Conservation (phyloP, 768 basidiomycete genomes). For the Collybia mongolica region DNA sequence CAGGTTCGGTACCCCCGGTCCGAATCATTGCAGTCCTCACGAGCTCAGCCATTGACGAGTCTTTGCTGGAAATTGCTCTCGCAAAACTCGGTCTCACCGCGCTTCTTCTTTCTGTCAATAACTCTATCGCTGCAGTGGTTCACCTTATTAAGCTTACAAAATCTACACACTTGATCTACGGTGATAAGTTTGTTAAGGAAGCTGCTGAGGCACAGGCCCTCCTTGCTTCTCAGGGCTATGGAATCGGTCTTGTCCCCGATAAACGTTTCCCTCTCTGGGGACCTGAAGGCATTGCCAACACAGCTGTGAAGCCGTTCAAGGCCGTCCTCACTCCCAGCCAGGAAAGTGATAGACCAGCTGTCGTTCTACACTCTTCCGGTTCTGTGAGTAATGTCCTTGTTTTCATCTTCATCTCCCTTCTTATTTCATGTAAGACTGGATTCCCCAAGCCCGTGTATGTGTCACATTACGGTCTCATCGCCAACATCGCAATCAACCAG, state of each 20-base stretch:
- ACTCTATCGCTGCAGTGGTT: conserved; percentile 42
- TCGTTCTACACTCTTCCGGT: conserved; percentile 46
- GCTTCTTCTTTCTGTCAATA: conserved; percentile 42
- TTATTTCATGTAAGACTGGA: conserved; percentile 34
- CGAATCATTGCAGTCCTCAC: conserved; percentile 35
- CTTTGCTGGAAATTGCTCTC: conserved; percentile 40
- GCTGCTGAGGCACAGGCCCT: conserved; percentile 29
- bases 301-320: conserved; percentile 22
- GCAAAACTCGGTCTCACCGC: conserved; percentile 36
- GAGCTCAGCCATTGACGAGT: conserved; percentile 37
- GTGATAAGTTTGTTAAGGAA: conserved; percentile 30
- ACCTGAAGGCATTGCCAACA: conserved; percentile 25
- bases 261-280: conserved; percentile 40
- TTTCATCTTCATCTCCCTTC: too few species aligned
- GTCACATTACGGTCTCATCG: conserved; percentile 33
- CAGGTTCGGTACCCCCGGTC: conserved; percentile 26
- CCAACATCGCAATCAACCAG: conserved; percentile 34
- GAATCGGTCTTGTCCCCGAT: conserved; percentile 25
- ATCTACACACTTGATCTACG: conserved; percentile 37
- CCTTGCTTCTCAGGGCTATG: conserved; percentile 18
- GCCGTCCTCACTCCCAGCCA: conserved; percentile 27
- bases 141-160: conserved; percentile 38
- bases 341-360: conserved; percentile 27
- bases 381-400: conserved; percentile 18
- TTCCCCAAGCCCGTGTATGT: conserved; percentile 43